Evolutionary conservation across 345 rosid genomes (phyloP).

Genomic region (Populus davidiana): DNA sequence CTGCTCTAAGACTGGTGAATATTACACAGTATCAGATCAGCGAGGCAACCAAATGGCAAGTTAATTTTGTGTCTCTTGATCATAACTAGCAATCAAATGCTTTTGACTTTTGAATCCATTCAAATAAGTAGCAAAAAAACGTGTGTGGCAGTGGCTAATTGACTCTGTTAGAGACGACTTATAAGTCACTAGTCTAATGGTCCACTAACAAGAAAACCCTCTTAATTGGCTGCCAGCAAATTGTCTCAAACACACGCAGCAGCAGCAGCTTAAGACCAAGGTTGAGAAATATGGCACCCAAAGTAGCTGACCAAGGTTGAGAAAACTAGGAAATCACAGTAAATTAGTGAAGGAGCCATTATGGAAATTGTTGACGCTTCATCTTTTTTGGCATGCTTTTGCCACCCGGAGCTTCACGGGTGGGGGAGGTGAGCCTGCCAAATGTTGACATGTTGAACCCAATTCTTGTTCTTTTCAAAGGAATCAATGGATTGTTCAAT

Average conservation of each 20-base stretch:
- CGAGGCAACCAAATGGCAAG: neutral
- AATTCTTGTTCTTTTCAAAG: neutral
- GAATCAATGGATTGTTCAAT: conserved; percentile 10
- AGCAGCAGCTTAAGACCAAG: neutral
- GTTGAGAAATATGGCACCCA: neutral
- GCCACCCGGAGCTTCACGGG: conserved; percentile 3
- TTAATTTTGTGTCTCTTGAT: neutral
- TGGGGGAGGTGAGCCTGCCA: conserved; percentile 14
- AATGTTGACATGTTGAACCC: neutral
- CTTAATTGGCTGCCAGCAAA: neutral
- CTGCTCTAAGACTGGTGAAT: neutral
- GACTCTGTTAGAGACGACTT: neutral
- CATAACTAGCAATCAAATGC: neutral
- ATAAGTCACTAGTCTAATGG: neutral
- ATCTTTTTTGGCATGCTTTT: conserved; percentile 3
- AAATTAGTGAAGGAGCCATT: neutral
- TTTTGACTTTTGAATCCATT: neutral
- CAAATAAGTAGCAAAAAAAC: neutral
- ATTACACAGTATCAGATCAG: neutral
- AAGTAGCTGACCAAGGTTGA: too few species aligned
- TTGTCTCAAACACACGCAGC: neutral
- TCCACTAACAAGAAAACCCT: conserved; percentile 6
- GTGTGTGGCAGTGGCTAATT: neutral
- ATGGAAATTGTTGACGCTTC: neutral
- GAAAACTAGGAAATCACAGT: neutral